Conservation (phyloP, 805 yeast genomes). For the Middelhovenomyces tepae region DNA sequence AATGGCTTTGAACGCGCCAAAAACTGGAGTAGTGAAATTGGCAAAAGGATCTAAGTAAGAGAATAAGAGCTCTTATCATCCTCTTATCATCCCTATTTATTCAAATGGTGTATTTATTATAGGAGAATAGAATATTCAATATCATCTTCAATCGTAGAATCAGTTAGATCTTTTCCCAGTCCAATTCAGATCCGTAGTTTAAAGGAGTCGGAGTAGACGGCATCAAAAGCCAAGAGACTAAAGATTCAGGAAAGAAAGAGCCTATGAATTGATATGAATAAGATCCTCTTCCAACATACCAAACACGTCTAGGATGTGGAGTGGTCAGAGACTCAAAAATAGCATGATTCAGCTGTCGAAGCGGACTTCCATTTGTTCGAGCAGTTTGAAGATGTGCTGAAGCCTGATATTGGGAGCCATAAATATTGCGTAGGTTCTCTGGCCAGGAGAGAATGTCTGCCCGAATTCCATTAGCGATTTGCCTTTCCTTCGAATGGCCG, state of each 20-base stretch:
- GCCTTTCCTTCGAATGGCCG: slow-evolving; percentile 23
- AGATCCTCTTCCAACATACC: slow-evolving; percentile 27
- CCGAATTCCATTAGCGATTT: slow-evolving; percentile 25
- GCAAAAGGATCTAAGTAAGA: slow-evolving; percentile 12
- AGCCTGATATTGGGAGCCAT: slow-evolving; percentile 26
- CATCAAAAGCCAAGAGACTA: slow-evolving; percentile 31
- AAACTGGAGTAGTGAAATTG: slow-evolving; percentile 23
- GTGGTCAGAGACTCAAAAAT: slow-evolving; percentile 24
- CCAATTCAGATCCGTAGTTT: slow-evolving; percentile 10
- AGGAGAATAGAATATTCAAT: no score
- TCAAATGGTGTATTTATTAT: no score
- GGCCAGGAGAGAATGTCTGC: slow-evolving; percentile 37
- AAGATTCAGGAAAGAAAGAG: slow-evolving; percentile 23
- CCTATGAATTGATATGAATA: slow-evolving; percentile 23
- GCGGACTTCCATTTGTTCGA: slow-evolving; percentile 24
- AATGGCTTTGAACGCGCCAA: slow-evolving; percentile 24
- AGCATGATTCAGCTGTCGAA: slow-evolving; percentile 23
- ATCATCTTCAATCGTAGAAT: no score
- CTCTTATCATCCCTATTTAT: no score
- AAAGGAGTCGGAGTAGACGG: no score
- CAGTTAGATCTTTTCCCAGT: slow-evolving; percentile 16
- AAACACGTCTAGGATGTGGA: slow-evolving; percentile 22
- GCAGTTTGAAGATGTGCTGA: slow-evolving; percentile 24
- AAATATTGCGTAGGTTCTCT: slow-evolving; percentile 28
- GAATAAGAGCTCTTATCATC: no score